Evolutionary conservation across 495 filamentous ascomycete genomes (phyloP).

Genomic region (Hypoxylon trugodes): DNA sequence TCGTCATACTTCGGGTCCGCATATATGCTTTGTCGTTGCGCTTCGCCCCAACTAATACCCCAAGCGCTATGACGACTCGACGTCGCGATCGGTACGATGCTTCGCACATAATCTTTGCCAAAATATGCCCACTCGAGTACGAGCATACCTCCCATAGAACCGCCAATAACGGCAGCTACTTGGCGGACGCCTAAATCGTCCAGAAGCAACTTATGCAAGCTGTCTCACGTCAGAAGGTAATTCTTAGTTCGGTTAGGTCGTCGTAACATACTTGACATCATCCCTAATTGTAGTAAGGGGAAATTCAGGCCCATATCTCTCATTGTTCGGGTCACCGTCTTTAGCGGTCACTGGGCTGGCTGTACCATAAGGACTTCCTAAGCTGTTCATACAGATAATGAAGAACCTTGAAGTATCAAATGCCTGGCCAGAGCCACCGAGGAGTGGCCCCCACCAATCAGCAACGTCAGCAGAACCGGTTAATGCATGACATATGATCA

Average conservation of each 20-base stretch:
- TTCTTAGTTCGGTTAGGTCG: not conserved
- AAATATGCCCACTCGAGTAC: constrained; percentile 97
- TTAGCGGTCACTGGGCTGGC: constrained; percentile 93
- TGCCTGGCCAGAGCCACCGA: constrained; percentile 86
- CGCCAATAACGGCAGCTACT: constrained; percentile 89
- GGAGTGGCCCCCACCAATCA: constrained; percentile 98
- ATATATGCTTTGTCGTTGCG: constrained; percentile 97
- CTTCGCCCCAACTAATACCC: constrained; percentile 99
- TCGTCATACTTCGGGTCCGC: constrained; percentile 98
- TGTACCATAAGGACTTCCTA: constrained; percentile 96
- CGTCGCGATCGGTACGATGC: constrained; percentile 93
- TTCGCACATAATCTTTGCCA: constrained; percentile 90
- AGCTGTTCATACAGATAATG: constrained; percentile 92
- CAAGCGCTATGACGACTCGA: constrained; percentile 96
- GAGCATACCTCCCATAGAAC: constrained; percentile 99
- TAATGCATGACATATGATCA: constrained; percentile 97
- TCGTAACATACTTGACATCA: constrained; percentile 82
- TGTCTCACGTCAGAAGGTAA: constrained; percentile 46
- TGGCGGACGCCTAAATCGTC: constrained; percentile 88
- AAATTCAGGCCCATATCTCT: constrained; percentile 92
- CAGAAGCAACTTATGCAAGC: constrained; percentile 88
- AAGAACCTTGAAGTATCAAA: constrained; percentile 95
- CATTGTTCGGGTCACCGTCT: constrained; percentile 76
- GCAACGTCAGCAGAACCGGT: constrained; percentile 95
- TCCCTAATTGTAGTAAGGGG: constrained; percentile 93